Evolutionary conservation across 306 rosid genomes (phyloP).

Genomic region (Castanopsis chinensis): DNA sequence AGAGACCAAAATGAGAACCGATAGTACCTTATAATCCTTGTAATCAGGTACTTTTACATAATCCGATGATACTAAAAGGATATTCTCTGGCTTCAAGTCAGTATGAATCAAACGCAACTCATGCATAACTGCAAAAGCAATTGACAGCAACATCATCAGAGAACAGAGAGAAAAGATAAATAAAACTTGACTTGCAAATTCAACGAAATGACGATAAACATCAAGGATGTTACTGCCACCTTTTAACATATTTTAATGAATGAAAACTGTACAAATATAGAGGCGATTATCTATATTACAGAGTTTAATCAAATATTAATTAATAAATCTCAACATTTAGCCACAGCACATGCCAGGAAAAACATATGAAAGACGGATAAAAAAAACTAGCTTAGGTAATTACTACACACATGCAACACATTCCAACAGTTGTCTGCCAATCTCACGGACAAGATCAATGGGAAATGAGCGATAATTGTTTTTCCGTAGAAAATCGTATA

Average conservation of each 20-base stretch:
- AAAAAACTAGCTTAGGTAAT: constrained; percentile 50
- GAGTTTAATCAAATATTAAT: neutral
- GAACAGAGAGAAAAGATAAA: neutral
- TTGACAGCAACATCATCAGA: neutral
- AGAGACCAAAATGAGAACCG: neutral
- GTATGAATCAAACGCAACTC: constrained; percentile 83
- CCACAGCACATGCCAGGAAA: neutral
- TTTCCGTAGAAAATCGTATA: constrained; percentile 99
- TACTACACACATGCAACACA: constrained; percentile 99
- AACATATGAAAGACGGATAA: neutral
- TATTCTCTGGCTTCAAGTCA: constrained; percentile 91
- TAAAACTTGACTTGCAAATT: neutral
- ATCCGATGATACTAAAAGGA: constrained; percentile 67
- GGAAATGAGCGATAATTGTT: constrained; percentile 99
- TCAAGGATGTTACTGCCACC: neutral
- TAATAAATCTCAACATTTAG: neutral
- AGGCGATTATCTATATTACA: neutral
- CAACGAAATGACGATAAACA: neutral
- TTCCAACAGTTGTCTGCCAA: constrained; percentile 99
- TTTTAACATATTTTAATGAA: neutral
- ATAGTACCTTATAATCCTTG: constrained; percentile 45
- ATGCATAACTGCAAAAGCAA: constrained; percentile 78
- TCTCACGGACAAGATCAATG: constrained; percentile 99
- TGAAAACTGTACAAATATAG: neutral
- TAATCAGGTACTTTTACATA: constrained; percentile 78